These are phyloP conservation scores for Diplodia corticola DNA, from an alignment of 2,329 filamentous ascomycete genomes.

Conservation along the genomic window DNA sequence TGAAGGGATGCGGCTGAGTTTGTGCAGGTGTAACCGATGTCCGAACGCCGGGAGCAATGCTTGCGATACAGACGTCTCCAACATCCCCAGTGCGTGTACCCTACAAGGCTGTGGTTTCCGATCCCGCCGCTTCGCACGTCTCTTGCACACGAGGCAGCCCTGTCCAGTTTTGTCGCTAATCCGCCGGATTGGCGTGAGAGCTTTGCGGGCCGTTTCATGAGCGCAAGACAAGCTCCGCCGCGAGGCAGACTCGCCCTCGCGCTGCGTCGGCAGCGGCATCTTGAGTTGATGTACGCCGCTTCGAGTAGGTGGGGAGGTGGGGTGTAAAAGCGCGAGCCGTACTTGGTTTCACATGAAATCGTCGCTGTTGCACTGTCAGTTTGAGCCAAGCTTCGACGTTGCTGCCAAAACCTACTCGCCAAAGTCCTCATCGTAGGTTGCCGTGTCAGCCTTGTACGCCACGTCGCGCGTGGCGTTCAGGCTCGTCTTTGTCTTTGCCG, in stretches of 20 bases:
- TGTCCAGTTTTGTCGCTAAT: conserved; percentile 7
- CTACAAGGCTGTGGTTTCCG: conserved; percentile 13
- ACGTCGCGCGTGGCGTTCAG: conserved; percentile 67
- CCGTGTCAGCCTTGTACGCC: conserved; percentile 64
- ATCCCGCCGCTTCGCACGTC: background rate
- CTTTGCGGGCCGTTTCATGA: conserved; percentile 17
- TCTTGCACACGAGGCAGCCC: conserved; percentile 17
- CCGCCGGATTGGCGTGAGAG: conserved; percentile 18
- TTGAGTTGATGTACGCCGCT: conserved; percentile 16
- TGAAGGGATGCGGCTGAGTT: background rate
- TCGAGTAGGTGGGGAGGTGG: conserved; percentile 19
- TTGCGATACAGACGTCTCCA: conserved; percentile 15
- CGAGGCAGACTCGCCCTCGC: conserved; percentile 11
- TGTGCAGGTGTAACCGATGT: conserved; percentile 10
- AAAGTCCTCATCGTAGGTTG: conserved; percentile 78
- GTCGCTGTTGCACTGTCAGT: conserved; percentile 35
- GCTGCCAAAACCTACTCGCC: conserved; percentile 67
- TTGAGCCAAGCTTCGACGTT: conserved; percentile 3
- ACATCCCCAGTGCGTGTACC: conserved; percentile 4
- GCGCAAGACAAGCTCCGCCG: conserved; percentile 17
- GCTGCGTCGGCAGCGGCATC: conserved; percentile 12
- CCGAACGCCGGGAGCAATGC: conserved; percentile 7
- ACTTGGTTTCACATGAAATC: conserved; percentile 40
- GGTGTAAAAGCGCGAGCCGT: conserved; percentile 11
- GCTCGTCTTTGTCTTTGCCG: conserved; percentile 89